Conservation (phyloP, 177 flowering plant genomes). For the Vitis hybrid region DNA sequence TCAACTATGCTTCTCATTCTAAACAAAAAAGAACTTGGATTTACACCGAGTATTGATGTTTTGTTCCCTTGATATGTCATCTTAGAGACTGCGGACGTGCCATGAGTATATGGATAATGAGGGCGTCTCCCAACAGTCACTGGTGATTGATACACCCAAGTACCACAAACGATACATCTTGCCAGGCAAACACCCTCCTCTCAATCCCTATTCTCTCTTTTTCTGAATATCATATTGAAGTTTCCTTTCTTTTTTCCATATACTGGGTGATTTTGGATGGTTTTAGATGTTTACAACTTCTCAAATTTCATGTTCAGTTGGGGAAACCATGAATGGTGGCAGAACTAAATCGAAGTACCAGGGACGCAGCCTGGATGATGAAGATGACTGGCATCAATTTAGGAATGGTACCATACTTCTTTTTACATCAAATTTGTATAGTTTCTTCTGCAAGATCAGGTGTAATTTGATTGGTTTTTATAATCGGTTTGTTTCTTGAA, state of each 20-base stretch:
- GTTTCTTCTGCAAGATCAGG: neutral
- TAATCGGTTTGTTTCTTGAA: slow-evolving; percentile 22
- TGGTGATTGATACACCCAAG: slow-evolving; percentile 65
- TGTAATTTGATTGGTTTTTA: neutral
- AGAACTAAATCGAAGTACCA: slow-evolving; percentile 40
- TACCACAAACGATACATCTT: slow-evolving; percentile 76
- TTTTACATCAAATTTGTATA: slow-evolving; percentile 1
- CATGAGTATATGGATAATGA: slow-evolving; percentile 65
- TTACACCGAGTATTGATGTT: neutral
- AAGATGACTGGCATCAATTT: slow-evolving; percentile 63
- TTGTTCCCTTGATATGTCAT: slow-evolving; percentile 7
- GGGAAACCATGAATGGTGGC: slow-evolving; percentile 55
- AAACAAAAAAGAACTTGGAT: neutral
- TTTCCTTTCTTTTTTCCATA: neutral
- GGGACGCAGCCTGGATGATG: slow-evolving; percentile 59
- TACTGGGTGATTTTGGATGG: neutral
- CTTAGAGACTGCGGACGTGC: slow-evolving; percentile 71
- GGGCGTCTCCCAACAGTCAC: slow-evolving; percentile 72
- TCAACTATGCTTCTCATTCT: neutral
- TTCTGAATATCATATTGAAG: neutral
- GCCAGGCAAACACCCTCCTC: slow-evolving; percentile 47
- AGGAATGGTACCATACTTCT: slow-evolving; percentile 43
- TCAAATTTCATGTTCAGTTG: slow-evolving; percentile 41
- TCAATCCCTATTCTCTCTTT: neutral
- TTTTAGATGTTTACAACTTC: slow-evolving; percentile 3